A percentile compares a stretch with the other conserved stretches of the same genome.
Conservation (phyloP, 129 eudicot species). For the Artemisia tridentata region DNA sequence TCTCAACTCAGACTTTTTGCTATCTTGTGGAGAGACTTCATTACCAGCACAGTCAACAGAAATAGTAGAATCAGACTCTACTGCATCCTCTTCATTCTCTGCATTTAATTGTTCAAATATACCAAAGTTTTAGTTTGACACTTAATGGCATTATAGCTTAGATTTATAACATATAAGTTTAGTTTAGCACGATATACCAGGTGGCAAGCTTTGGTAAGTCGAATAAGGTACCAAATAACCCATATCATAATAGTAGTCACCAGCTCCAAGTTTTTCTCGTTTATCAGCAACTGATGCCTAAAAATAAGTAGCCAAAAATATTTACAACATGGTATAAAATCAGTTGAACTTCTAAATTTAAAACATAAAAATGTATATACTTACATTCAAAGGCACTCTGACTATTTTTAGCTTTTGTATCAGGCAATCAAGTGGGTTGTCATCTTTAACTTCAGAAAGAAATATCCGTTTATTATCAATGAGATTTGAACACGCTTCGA, state of each 20-base stretch:
- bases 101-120: no score
- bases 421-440: conserved; percentile 77
- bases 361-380: background rate
- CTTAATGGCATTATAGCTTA: no score
- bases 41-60: no score
- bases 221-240: conserved; percentile 56
- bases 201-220: conserved; percentile 46
- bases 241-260: conserved; percentile 70
- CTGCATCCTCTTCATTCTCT: no score
- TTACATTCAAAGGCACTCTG: conserved; percentile 48
- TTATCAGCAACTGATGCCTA: conserved; percentile 45
- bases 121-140: no score
- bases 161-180: no score
- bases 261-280: conserved; percentile 22
- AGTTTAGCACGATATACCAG: conserved; percentile 36
- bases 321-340: conserved; percentile 21
- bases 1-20: conserved; percentile 28
- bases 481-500: conserved; percentile 21
- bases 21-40: no score
- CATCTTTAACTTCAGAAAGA: conserved; percentile 67
- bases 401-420: conserved; percentile 49
- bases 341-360: background rate
- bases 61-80: no score
- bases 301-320: conserved; percentile 38
- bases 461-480: conserved; percentile 61